Evolutionary conservation across 108 stramenopile species (phyloP).

Genomic region (Asterionellopsis glacialis): DNA sequence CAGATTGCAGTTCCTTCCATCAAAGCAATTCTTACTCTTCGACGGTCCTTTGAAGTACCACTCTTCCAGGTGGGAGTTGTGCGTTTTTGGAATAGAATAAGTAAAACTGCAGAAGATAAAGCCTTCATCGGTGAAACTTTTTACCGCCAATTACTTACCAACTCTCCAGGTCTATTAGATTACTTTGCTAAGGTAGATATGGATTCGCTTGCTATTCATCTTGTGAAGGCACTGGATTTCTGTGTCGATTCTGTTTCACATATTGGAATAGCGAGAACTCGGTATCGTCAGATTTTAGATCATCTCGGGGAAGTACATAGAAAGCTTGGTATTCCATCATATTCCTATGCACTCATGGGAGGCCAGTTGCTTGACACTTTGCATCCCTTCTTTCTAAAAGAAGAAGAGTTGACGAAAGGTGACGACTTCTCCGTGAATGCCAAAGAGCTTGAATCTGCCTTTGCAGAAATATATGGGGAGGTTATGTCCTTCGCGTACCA

Average conservation of each 20-base stretch:
- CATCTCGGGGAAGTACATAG: slow-evolving; percentile 6
- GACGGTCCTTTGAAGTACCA: not conserved
- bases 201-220: not conserved
- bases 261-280: not conserved
- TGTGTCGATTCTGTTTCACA: not conserved
- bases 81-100: not conserved
- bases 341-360: slow-evolving; percentile 1
- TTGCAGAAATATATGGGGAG: not conserved
- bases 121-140: not conserved
- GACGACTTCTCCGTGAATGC: not conserved
- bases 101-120: not conserved
- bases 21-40: not conserved
- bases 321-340: not conserved
- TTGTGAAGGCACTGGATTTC: slow-evolving; percentile 2
- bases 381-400: not conserved
- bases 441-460: not conserved
- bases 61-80: not conserved
- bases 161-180: not conserved
- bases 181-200: slow-evolving; percentile 2
- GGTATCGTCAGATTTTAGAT: not conserved
- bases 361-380: not conserved
- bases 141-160: slow-evolving; percentile 1
- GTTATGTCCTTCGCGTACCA: slow-evolving; percentile 2
- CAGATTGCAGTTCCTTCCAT: not conserved
- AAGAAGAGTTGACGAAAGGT: not conserved